Evolutionary conservation across 768 basidiomycete genomes (phyloP), one percentile per base, ranked within the genome.

Genomic region (Boletus insuetus): DNA sequence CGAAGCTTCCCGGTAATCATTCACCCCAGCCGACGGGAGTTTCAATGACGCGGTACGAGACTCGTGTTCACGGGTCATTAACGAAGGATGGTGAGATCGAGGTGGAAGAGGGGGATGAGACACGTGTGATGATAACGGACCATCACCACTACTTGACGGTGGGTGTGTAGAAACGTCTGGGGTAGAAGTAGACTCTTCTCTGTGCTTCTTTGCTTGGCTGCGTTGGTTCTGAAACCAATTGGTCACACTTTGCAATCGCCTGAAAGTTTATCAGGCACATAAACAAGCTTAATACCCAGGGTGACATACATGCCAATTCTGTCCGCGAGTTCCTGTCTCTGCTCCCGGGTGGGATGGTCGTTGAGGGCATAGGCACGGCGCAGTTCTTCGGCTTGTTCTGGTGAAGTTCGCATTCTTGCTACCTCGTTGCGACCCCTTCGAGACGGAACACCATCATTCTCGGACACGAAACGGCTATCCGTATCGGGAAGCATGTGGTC

Each of bases 171-270:
- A 43, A 3, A 56, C 38, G 40, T 60, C 65, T 0, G 69, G 53
- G 42, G 65, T 64, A 40, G 72, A 66, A 46, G 61, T 57, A 7
- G 57, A 61, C 47, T 86, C 84, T 58, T 87, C 85, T 60, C 77
- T 81, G 62, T 79, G 80, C 73, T 87, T 87, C 75, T 86, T 87
- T 32, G 86, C 82, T 59, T 85, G 79, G 68, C 83, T 89, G 63
- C 87, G 87, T 65, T 91, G 88, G 64, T 90, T 89, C 77, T 91
- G 89, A 69, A 91, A 91, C 90, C 89, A 91, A 66, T 91, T 90
- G 2, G 85, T 89, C 54, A 91, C 84, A 53, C 83, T 87, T 71
- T 89, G 84, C 72, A 86, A 80, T 59, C 82, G 85, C 87, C 89
- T 91, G 58, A 69, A 68, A 64, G 67, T 58, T 42, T 22, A 51